Evolutionary conservation across 768 basidiomycete genomes (phyloP), one percentile per base, ranked within the genome.

Genomic region (Suillus paluster): DNA sequence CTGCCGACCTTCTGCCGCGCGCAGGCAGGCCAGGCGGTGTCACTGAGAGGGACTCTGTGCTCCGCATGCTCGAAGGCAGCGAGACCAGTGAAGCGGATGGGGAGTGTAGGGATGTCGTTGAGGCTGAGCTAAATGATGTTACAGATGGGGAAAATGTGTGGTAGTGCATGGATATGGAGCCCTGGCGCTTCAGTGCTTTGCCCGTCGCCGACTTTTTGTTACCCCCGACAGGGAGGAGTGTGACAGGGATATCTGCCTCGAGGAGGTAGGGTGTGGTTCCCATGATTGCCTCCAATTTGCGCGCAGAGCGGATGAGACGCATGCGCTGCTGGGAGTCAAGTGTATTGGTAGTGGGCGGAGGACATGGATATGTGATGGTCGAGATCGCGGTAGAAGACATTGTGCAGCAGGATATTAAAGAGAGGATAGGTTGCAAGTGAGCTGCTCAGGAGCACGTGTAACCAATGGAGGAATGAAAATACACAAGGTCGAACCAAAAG

Each of bases 271-370:
- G 77, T 25, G 78, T 78, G 11, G 76, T 71, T 62, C 77, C 77
- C 58, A 78, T 70, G 46, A 78, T 61, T 5, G 75, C 67, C 42
- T 70, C 74, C 27, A 79, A 66, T 57, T 78, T 78, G 61, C 75
- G 73, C 11, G 77, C 75, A 3, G 77, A 75, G 38, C 77, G 77
- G 15, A 78, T 64, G 21, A 78, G 78, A 49, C 74, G 76, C 2
- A 67, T 59, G 30, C 78, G 77, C 44, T 77, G 71, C 38, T 70
- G 65, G 0, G 73, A 59, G 25, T 72, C 62, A 34, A 79, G 74
- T 34, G 34, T 59, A 44, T 78, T 78, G 33, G 68, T 68, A n/a
- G 77, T 78, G 4, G 77, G 75, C 4, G 77, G 77, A 15, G 70
- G 78, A 30, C 60, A 63, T 6, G 67, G 56, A 59, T 60, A 58